These are phyloP conservation scores for Vinca minor DNA, from an alignment of 257 asterid genomes.

Conservation along the genomic window DNA sequence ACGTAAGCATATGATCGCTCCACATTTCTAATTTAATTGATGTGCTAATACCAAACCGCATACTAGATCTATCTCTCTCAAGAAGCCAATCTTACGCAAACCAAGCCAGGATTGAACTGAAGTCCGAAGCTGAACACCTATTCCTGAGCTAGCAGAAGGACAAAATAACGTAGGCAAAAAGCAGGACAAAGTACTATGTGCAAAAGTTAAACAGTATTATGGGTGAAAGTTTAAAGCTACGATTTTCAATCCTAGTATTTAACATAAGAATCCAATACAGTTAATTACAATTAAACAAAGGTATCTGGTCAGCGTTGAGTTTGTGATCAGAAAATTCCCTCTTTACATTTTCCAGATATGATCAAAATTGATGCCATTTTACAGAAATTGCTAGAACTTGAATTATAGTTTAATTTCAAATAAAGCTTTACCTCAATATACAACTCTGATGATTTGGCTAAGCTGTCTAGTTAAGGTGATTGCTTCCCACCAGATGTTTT, in stretches of 20 bases:
- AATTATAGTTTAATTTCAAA: slow-evolving; percentile 26
- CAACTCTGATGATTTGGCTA: slow-evolving; percentile 9
- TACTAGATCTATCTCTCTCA: too few relatives aligned
- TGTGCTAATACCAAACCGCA: too few relatives aligned
- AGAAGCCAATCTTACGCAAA: too few relatives aligned
- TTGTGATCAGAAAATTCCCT: slow-evolving; percentile 22
- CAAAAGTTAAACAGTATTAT: neutral
- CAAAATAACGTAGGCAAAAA: too few relatives aligned
- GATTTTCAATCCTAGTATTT: slow-evolving; percentile 18
- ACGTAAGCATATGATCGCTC: neutral
- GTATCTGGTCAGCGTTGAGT: slow-evolving; percentile 18
- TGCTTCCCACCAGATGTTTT: slow-evolving; percentile 28
- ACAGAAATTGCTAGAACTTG: slow-evolving; percentile 34
- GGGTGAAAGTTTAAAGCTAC: slow-evolving; percentile 11
- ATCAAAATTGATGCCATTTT: slow-evolving; percentile 30
- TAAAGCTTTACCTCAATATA: slow-evolving; percentile 41
- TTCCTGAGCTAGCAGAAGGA: too few relatives aligned
- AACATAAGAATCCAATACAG: slow-evolving; percentile 15
- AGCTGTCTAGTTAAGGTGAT: slow-evolving; percentile 26
- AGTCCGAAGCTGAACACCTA: too few relatives aligned
- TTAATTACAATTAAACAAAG: slow-evolving; percentile 30
- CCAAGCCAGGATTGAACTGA: too few relatives aligned
- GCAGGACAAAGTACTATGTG: neutral
- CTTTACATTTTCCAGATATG: slow-evolving; percentile 43
- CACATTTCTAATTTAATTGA: neutral